Evolutionary conservation across 2,329 filamentous ascomycete species (phyloP).

Genomic region (Botrytis squamosa): DNA sequence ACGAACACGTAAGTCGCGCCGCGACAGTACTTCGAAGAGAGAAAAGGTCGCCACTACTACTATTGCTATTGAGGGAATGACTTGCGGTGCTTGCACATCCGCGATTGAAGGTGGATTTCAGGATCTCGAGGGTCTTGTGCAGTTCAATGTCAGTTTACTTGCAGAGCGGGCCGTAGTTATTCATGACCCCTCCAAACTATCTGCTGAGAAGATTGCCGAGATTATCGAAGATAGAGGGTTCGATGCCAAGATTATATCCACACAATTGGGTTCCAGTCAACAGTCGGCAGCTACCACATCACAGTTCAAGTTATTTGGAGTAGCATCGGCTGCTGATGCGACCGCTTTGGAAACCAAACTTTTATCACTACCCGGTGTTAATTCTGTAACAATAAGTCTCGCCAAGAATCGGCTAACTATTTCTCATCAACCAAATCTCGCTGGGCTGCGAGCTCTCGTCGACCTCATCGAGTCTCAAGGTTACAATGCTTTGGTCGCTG

Average conservation of each 20-base stretch:
- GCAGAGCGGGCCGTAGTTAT: conserved; percentile 88
- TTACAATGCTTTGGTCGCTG: conserved; percentile 84
- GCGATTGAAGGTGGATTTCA: conserved; percentile 83
- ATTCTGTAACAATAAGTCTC: conserved; percentile 70
- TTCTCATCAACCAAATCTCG: conserved; percentile 66
- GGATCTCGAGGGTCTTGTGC: conserved; percentile 71
- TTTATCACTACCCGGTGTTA: conserved; percentile 65
- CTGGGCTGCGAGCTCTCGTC: conserved; percentile 80
- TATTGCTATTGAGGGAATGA: conserved; percentile 92
- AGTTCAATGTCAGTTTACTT: conserved; percentile 92
- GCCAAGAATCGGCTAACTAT: conserved; percentile 73
- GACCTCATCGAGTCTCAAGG: conserved; percentile 78
- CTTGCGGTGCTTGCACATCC: conserved; percentile 92
- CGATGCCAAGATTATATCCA: conserved; percentile 78
- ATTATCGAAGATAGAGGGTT: conserved; percentile 90
- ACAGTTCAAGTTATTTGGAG: conserved; percentile 82
- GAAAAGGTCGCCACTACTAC: conserved; percentile 68
- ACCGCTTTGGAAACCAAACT: conserved; percentile 69
- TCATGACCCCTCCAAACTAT: conserved; percentile 71
- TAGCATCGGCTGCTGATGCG: conserved; percentile 70
- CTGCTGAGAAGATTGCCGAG: conserved; percentile 72
- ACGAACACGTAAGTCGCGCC: conserved; percentile 37
- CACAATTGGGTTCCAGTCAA: conserved; percentile 57
- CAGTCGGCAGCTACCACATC: conserved; percentile 59
- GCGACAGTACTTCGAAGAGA: conserved; percentile 31